Evolutionary conservation across 305 asterid species (phyloP).

Genomic region (Fraxinus velutina): DNA sequence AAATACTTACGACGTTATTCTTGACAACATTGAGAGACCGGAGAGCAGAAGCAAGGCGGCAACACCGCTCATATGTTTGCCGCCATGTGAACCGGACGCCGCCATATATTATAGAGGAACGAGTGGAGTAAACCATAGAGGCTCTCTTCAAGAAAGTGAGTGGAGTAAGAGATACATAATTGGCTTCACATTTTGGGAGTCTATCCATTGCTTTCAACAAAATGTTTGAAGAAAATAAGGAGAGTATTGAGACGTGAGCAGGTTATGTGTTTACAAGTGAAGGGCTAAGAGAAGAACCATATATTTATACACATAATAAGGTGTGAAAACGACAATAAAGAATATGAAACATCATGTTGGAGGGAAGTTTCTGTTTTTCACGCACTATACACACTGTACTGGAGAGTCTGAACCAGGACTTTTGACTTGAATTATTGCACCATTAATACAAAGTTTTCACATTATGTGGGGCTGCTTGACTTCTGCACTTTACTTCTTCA

Average conservation of each 20-base stretch:
- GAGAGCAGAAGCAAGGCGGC: constrained; percentile 54
- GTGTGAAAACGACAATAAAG: background rate
- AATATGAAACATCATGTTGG: background rate
- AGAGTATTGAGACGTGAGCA: background rate
- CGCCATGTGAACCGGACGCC: constrained; percentile 44
- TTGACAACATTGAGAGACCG: constrained; percentile 30
- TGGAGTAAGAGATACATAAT: constrained; percentile 51
- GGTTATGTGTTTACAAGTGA: background rate
- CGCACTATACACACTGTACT: background rate
- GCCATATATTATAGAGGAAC: constrained; percentile 37
- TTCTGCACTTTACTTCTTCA: background rate
- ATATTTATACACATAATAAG: background rate
- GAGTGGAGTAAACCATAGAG: constrained; percentile 36
- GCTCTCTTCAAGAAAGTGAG: constrained; percentile 52
- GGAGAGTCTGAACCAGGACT: background rate
- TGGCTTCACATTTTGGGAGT: constrained; percentile 45
- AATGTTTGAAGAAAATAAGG: background rate
- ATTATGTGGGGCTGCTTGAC: background rate
- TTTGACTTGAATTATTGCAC: background rate
- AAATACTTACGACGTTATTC: constrained; percentile 39
- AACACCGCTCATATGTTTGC: constrained; percentile 46
- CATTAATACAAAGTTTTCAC: background rate
- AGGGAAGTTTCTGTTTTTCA: background rate
- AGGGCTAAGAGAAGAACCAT: background rate
- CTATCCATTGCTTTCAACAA: constrained; percentile 30